Evolutionary conservation across 257 asterid genomes (phyloP).

Genomic region (Gynochthodes officinalis): DNA sequence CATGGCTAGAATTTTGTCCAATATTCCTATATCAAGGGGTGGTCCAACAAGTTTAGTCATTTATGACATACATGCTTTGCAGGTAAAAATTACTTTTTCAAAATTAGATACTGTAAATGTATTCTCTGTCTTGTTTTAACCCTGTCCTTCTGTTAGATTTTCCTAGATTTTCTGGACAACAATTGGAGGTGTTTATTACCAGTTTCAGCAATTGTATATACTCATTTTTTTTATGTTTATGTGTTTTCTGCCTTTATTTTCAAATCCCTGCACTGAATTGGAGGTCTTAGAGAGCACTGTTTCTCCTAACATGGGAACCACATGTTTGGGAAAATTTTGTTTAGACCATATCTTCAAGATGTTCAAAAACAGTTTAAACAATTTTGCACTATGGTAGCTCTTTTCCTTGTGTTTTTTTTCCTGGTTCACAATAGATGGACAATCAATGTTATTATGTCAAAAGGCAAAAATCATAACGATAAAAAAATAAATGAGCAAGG

Average conservation of each 20-base stretch:
- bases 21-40: constrained; percentile 85
- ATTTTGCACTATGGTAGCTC: background rate
- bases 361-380: background rate
- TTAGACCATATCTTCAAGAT: background rate
- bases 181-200: too few relatives aligned
- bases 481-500: background rate
- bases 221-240: background rate
- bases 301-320: background rate
- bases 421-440: too few relatives aligned
- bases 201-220: too few relatives aligned
- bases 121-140: background rate
- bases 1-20: constrained; percentile 90
- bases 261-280: background rate
- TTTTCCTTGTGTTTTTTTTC: too few relatives aligned
- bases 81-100: constrained; percentile 35
- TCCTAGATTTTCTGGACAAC: background rate
- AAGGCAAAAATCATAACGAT: too few relatives aligned
- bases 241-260: background rate
- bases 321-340: background rate
- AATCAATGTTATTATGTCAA: background rate
- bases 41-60: constrained; percentile 94
- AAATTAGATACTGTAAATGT: background rate
- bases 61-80: constrained; percentile 85
- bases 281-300: background rate
- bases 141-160: background rate